Percentiles rank a stretch among this genome's conserved stretches.
Evolutionary conservation across 306 rosid species (phyloP).

Genomic region (Corylus avellana): DNA sequence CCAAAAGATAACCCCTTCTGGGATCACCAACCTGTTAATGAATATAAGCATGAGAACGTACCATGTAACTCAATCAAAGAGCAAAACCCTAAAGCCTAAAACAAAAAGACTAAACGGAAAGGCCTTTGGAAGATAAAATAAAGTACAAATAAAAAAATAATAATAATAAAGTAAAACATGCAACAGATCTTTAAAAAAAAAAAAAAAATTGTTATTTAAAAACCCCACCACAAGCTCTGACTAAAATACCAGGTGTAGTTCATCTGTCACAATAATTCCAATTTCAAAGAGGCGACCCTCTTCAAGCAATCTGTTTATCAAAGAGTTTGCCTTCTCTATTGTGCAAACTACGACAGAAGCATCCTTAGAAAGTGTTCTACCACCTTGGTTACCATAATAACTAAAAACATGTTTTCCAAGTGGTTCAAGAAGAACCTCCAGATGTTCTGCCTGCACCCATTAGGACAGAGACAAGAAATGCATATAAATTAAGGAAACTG

Average conservation of each 20-base stretch:
- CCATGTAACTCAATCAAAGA: slow-evolving; percentile 11
- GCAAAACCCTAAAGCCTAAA: slow-evolving; percentile 6
- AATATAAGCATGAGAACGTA: slow-evolving; percentile 33
- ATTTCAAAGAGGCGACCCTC: slow-evolving; percentile 91
- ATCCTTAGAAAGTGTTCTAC: slow-evolving; percentile 90
- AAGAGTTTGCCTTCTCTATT: slow-evolving; percentile 95
- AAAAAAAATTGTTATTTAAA: background rate
- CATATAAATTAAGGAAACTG: slow-evolving; percentile 13
- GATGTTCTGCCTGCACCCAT: slow-evolving; percentile 81
- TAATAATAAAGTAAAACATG: background rate
- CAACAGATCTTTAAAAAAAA: slow-evolving; percentile 1
- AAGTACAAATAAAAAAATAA: background rate
- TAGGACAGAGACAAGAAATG: slow-evolving; percentile 22
- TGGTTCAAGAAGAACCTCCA: slow-evolving; percentile 90
- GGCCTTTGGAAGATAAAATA: background rate
- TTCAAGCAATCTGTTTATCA: slow-evolving; percentile 86
- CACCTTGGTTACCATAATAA: slow-evolving; percentile 96
- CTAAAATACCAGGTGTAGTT: slow-evolving; percentile 84
- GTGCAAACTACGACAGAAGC: slow-evolving; percentile 96
- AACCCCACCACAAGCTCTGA: background rate
- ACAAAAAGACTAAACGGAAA: background rate
- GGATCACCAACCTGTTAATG: slow-evolving; percentile 90
- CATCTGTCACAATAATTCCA: slow-evolving; percentile 96
- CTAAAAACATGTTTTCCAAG: slow-evolving; percentile 90
- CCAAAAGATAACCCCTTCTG: slow-evolving; percentile 90